Evolutionary conservation across 805 yeast species (phyloP).

Genomic region (Starmerella tilneyi): DNA sequence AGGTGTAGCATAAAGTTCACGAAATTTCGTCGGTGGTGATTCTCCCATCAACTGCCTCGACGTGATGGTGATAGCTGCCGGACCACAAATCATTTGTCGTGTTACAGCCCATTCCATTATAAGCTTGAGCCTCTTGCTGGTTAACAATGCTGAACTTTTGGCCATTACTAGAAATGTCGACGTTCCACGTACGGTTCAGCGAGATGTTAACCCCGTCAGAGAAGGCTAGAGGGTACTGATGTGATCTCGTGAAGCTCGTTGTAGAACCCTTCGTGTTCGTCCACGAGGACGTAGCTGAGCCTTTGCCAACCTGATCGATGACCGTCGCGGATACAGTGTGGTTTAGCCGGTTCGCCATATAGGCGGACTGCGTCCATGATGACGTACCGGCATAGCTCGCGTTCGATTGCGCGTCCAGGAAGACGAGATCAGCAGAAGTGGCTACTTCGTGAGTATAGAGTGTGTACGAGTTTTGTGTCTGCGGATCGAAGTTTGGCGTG

Average conservation of each 20-base stretch:
- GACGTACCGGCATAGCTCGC: neutral
- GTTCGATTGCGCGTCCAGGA: neutral
- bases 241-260: conserved; percentile 3
- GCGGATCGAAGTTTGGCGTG: neutral
- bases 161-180: conserved; percentile 6
- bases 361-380: conserved; percentile 5
- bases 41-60: conserved; percentile 1
- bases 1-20: neutral
- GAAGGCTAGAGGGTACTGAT: conserved; percentile 8
- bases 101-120: neutral
- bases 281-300: conserved; percentile 4
- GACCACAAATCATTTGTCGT: conserved; percentile 7
- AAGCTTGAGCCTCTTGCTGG: conserved; percentile 8
- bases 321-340: neutral
- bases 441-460: neutral
- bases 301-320: conserved; percentile 6
- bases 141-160: neutral
- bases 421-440: conserved; percentile 6
- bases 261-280: conserved; percentile 5
- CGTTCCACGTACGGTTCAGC: conserved; percentile 11
- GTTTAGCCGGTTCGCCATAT: conserved; percentile 7
- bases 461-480: neutral
- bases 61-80: conserved; percentile 12
- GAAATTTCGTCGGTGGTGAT: conserved; percentile 3
- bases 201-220: neutral